Conservation (phyloP, 2,329 filamentous ascomycete genomes). For the Cladosporium sp. region DNA sequence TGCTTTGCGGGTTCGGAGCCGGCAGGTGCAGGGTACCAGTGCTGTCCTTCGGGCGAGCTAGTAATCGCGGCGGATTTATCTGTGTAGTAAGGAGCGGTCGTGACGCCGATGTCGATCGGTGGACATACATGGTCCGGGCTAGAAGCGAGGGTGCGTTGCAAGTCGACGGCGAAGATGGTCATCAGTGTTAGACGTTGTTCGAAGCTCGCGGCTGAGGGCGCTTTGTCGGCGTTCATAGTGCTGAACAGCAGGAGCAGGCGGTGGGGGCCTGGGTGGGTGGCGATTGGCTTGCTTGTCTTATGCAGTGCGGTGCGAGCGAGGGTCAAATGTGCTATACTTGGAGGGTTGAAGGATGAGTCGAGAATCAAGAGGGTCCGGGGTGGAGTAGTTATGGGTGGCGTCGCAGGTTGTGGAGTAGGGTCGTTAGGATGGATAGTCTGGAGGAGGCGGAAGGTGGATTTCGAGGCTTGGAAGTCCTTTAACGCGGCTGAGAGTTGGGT, state of each 20-base stretch:
- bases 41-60: slow-evolving; percentile 25
- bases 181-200: slow-evolving; percentile 65
- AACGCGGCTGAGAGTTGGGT: slow-evolving; percentile 35
- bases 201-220: slow-evolving; percentile 61
- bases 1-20: slow-evolving; percentile 39
- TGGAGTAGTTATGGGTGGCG: neutral
- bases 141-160: slow-evolving; percentile 26
- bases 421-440: slow-evolving; percentile 25
- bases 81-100: slow-evolving; percentile 66
- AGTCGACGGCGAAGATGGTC: slow-evolving; percentile 58
- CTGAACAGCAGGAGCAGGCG: slow-evolving; percentile 55
- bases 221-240: slow-evolving; percentile 60
- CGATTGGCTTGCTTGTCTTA: slow-evolving; percentile 25
- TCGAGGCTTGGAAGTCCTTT: slow-evolving; percentile 38
- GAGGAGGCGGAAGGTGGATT: slow-evolving; percentile 30
- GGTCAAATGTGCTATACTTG: slow-evolving; percentile 52
- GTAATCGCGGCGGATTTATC: slow-evolving; percentile 60
- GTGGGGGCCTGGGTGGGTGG: slow-evolving; percentile 30
- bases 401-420: slow-evolving; percentile 16
- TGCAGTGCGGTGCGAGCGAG: slow-evolving; percentile 50
- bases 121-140: neutral
- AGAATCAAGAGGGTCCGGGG: slow-evolving; percentile 52
- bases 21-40: slow-evolving; percentile 23
- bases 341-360: slow-evolving; percentile 62
- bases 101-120: slow-evolving; percentile 60